Base-by-base conservation (phyloP, 1,284 basidiomycete species). In the Bondarzewia mesenterica region DNA sequence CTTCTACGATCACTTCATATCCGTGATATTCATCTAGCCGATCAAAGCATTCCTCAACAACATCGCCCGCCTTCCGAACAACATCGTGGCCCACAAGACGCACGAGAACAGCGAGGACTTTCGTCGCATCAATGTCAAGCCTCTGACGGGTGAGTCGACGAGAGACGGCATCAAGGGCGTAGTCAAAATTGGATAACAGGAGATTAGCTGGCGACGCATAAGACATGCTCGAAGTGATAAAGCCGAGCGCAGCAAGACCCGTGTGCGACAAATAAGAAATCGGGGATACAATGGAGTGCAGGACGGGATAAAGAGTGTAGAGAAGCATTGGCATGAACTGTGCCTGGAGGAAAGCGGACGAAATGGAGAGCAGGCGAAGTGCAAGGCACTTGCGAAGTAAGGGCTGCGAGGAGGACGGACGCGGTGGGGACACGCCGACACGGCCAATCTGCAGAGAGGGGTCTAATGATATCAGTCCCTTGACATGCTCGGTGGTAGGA, bases 11-110 rank as follows among this genome's bases (percentile, higher is more conserved):
- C 5, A 85, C 69, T 21, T 81, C 78, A 64, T 96, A 95, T 8
- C 92, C 93, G 63, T 96, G 93, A 60, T 82, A 96, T 53, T 94
- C 90, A 58, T 96, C 93, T 20, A 96, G 70, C 22, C 91, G 80
- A 63, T 95, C 93, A 57, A 96, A 96, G 52, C 93, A 93, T 64
- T 94, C 93, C 62, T 95, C 93, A 4, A 96, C 89, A 3, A 96
- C 82, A 62, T 94, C 93, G 18, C 86, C 82, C 3, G 93, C 91
- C 52, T 85, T 81, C 38, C 88, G 81, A 0, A 96, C 87, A 25
- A 96, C 82, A 50, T 88, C 85, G 23, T 73, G 73, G 0, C 93
- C 93, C 1, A 94, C 88, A 7, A 96, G 73, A 10, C 85, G 81
- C 50, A 96, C 79, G 60, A 95, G 81, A 15, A 92, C 70, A 16